Evolutionary conservation across 2,329 filamentous ascomycete species (phyloP).

Genomic region (Fusarium tuaranense): DNA sequence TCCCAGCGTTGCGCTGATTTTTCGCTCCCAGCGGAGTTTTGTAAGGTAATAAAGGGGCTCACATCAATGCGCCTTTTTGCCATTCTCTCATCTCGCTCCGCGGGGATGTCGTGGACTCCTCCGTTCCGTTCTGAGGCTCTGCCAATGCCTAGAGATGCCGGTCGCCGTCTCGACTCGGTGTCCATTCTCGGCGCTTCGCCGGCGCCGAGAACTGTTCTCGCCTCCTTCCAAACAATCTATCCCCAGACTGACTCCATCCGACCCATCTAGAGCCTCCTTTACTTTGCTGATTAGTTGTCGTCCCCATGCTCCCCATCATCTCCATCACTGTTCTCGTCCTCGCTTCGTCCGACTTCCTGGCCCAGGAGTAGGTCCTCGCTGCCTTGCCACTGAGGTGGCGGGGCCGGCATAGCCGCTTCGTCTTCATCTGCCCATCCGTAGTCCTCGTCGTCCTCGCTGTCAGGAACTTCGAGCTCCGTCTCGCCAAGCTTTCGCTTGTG

Average conservation of each 20-base stretch:
- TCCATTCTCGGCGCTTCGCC: slow-evolving; percentile 47
- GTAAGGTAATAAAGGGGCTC: slow-evolving; percentile 38
- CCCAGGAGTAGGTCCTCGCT: slow-evolving; percentile 72
- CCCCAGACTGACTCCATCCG: slow-evolving; percentile 36
- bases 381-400: slow-evolving; percentile 76
- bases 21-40: slow-evolving; percentile 12
- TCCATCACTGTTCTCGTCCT: slow-evolving; percentile 45
- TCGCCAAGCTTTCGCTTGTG: slow-evolving; percentile 74
- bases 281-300: slow-evolving; percentile 36
- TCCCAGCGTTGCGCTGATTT: slow-evolving; percentile 36
- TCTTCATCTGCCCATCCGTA: slow-evolving; percentile 79
- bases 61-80: slow-evolving; percentile 23
- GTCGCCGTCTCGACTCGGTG: slow-evolving; percentile 34
- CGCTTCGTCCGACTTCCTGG: slow-evolving; percentile 56
- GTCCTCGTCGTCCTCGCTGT: slow-evolving; percentile 75
- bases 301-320: slow-evolving; percentile 34
- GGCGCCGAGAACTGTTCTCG: slow-evolving; percentile 39
- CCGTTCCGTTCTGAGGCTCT: slow-evolving; percentile 31
- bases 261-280: slow-evolving; percentile 36
- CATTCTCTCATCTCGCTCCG: slow-evolving; percentile 35
- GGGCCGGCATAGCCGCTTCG: slow-evolving; percentile 68
- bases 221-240: slow-evolving; percentile 25
- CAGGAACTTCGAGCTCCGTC: slow-evolving; percentile 69
- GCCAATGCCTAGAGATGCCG: slow-evolving; percentile 22
- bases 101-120: slow-evolving; percentile 14